Conservation (phyloP, 1,284 basidiomycete genomes). For the Exobasidium rhododendri region DNA sequence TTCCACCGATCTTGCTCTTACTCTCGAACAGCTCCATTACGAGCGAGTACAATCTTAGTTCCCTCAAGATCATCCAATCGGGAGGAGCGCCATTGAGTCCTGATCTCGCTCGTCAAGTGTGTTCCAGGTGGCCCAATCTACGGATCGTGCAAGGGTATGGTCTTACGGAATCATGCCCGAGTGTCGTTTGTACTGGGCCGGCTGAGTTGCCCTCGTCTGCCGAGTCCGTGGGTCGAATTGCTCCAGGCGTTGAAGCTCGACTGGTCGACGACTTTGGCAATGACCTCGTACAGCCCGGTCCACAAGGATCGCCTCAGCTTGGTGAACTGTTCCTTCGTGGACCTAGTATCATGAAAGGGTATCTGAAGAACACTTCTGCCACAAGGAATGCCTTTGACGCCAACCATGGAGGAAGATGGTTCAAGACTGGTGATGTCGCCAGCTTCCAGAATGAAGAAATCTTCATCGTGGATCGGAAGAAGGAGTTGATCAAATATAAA, state of each 20-base stretch:
- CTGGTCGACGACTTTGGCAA: slow-evolving; percentile 63
- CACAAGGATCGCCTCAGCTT: slow-evolving; percentile 61
- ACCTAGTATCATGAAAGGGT: slow-evolving; percentile 66
- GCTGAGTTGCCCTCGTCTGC: not conserved
- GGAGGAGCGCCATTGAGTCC: slow-evolving; percentile 78
- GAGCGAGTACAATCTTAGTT: slow-evolving; percentile 67
- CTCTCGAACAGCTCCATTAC: slow-evolving; percentile 71
- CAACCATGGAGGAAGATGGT: slow-evolving; percentile 28
- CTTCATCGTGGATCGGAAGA: slow-evolving; percentile 44
- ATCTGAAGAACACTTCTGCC: slow-evolving; percentile 62
- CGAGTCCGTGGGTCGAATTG: slow-evolving; percentile 62
- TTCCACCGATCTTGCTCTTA: slow-evolving; percentile 78
- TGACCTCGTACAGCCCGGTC: slow-evolving; percentile 43
- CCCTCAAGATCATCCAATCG: slow-evolving; percentile 65
- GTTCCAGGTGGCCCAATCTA: slow-evolving; percentile 46
- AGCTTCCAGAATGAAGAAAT: slow-evolving; percentile 27
- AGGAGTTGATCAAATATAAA: slow-evolving; percentile 46
- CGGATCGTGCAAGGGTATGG: slow-evolving; percentile 61
- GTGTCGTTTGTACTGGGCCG: slow-evolving; percentile 7
- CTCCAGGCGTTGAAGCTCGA: slow-evolving; percentile 75
- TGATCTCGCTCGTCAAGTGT: slow-evolving; percentile 63
- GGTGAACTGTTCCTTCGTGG: slow-evolving; percentile 81
- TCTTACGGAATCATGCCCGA: slow-evolving; percentile 67
- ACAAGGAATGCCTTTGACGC: slow-evolving; percentile 66
- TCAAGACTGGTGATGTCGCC: slow-evolving; percentile 47